phyloP scores from a whole-genome alignment of 257 asterid genomes.

The Solanum paucissectum region DNA sequence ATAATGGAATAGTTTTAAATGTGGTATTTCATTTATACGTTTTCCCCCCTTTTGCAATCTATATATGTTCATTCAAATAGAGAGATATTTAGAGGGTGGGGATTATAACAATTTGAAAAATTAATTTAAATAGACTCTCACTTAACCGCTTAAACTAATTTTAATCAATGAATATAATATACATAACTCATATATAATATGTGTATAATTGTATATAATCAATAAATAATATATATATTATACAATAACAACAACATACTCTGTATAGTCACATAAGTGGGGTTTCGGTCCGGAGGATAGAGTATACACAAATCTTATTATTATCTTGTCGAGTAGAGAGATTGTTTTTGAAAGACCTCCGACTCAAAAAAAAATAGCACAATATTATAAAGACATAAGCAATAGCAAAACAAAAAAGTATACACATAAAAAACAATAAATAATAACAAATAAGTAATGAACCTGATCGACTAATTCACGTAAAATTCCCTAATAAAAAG shows the following conservation, averaged over 20 bases:
- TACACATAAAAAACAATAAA: not conserved
- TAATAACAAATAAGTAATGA: too few species aligned
- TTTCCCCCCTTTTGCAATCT: not conserved
- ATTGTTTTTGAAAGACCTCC: too few species aligned
- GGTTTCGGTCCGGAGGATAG: accelerated
- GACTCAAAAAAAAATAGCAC: too few species aligned
- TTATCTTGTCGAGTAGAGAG: not conserved
- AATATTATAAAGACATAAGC: not conserved
- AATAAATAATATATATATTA: too few species aligned
- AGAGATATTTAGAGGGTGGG: too few species aligned
- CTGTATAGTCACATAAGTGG: too few species aligned
- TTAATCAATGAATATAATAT: too few species aligned
- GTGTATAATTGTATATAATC: not conserved
- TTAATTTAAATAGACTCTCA: too few species aligned
- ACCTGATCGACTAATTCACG: not conserved
- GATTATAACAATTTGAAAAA: too few species aligned
- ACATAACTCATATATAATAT: not conserved
- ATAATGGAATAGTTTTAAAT: not conserved
- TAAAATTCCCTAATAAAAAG: not conserved
- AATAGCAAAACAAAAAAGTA: not conserved
- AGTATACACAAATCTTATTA: too few species aligned
- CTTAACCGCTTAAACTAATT: too few species aligned
- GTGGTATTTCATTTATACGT: not conserved
- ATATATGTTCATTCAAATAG: not conserved
- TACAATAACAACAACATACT: not conserved